Evolutionary conservation across 345 rosid genomes (phyloP).

Genomic region (Syzygium aqueum): DNA sequence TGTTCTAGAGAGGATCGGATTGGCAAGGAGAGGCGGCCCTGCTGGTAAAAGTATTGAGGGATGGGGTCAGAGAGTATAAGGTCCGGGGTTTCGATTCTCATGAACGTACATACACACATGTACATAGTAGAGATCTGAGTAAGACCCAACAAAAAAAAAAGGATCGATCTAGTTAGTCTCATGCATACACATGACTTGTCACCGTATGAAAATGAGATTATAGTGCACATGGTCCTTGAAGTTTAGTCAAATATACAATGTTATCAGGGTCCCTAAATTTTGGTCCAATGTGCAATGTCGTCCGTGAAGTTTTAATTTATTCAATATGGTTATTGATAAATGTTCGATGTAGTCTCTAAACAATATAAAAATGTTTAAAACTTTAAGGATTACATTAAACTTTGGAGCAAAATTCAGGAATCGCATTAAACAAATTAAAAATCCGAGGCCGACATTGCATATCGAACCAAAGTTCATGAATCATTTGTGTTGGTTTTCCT

Average conservation of each 20-base stretch:
- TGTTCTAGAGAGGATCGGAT: too few species aligned
- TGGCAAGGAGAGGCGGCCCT: too few species aligned
- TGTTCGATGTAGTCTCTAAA: fast-evolving
- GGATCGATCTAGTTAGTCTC: background rate
- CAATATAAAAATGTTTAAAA: background rate
- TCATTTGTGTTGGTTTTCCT: fast-evolving
- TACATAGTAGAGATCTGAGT: too few species aligned
- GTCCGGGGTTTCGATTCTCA: too few species aligned
- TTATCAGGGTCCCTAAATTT: too few species aligned
- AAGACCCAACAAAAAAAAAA: too few species aligned
- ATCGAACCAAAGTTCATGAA: background rate
- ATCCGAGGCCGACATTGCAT: fast-evolving
- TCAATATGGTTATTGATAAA: fast-evolving
- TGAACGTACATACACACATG: too few species aligned
- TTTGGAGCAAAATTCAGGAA: background rate
- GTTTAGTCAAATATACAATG: too few species aligned
- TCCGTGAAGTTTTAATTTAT: fast-evolving
- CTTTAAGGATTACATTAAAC: fast-evolving
- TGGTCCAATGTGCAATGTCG: fast-evolving
- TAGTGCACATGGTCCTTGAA: background rate
- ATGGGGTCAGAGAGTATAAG: too few species aligned
- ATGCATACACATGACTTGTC: background rate
- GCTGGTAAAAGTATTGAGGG: too few species aligned
- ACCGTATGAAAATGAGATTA: background rate
- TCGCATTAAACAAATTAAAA: fast-evolving